Evolutionary conservation across 495 filamentous ascomycete genomes (phyloP), one percentile per base, ranked within the genome.

Genomic region (Diplogelasinospora grovesii): DNA sequence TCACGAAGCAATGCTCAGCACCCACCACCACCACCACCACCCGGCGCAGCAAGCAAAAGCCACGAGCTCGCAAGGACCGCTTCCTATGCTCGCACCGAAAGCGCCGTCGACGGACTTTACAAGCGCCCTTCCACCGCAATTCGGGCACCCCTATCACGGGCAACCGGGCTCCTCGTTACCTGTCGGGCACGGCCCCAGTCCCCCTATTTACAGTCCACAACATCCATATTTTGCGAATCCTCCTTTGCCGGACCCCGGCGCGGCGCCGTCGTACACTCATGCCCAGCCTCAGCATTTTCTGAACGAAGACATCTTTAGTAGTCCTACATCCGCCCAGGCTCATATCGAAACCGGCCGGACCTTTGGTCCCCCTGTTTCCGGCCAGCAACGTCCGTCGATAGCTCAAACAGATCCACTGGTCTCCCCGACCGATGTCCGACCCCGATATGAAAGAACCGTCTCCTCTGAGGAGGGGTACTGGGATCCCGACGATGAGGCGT

Each of bases 401-500:
- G 23, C 38, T 3, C 31, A 36, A 1, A 27, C 39, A 4, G 19
- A 22, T 1, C 22, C 14, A 18, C 24, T 37, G 16, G 38, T 24
- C 8, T 46, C 46, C 1, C 36, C 44, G 8, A 30, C 28, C 8
- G 28, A 27, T 5, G 37, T 19, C 5, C 35, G 14, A 1, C 15
- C 7, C 6, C 13, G 22, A 6, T 11, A 23, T 2, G 15, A 26
- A 2, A 33, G 31, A 5, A 36, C 41, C 5, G 13, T 36, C 3
- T 19, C 41, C 18, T 52, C 52, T 11, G 54, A 65, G 16, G 61
- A 59, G 40, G 63, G 52, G 25, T 69, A 67, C 29, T 63, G 61
- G 37, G 52, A 66, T 30, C 78, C 81, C 2, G 83, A 87, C 37
- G 82, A 86, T 40, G 85, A 89, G 41, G 74, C 69, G 18, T 69